Conservation (phyloP, 345 rosid species). For the Rhodomyrtus tomentosa region DNA sequence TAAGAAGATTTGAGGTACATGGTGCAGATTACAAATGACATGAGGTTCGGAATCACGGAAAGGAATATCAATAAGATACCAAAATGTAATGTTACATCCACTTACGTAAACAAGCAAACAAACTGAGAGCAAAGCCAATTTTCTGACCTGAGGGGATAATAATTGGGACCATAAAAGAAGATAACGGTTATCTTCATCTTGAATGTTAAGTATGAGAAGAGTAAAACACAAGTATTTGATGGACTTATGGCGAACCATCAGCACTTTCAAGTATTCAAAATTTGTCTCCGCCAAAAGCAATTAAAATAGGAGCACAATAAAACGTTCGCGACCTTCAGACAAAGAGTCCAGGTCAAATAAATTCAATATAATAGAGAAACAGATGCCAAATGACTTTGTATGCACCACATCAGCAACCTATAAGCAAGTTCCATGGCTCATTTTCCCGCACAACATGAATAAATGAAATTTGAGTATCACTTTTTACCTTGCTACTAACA, state of each 20-base stretch:
- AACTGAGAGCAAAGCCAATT: neutral
- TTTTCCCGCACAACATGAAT: neutral
- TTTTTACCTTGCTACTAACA: slow-evolving; percentile 6
- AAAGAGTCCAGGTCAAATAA: neutral
- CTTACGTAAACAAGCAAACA: neutral
- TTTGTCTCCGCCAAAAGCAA: neutral
- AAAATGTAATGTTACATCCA: neutral
- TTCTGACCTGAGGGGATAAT: neutral
- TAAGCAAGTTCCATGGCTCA: neutral
- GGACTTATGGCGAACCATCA: neutral
- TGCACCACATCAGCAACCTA: neutral
- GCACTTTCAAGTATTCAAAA: neutral
- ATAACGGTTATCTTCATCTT: neutral
- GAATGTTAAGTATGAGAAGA: neutral
- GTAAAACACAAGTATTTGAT: neutral
- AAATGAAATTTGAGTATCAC: neutral
- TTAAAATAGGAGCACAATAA: neutral
- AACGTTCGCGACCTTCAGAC: neutral
- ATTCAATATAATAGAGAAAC: neutral
- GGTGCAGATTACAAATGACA: neutral
- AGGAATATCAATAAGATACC: neutral
- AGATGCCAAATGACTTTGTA: neutral
- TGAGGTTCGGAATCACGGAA: neutral
- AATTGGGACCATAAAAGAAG: neutral
- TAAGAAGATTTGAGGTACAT: neutral